Evolutionary conservation across 2,329 filamentous ascomycete species (phyloP).

Genomic region (Paecilomyces niveus): DNA sequence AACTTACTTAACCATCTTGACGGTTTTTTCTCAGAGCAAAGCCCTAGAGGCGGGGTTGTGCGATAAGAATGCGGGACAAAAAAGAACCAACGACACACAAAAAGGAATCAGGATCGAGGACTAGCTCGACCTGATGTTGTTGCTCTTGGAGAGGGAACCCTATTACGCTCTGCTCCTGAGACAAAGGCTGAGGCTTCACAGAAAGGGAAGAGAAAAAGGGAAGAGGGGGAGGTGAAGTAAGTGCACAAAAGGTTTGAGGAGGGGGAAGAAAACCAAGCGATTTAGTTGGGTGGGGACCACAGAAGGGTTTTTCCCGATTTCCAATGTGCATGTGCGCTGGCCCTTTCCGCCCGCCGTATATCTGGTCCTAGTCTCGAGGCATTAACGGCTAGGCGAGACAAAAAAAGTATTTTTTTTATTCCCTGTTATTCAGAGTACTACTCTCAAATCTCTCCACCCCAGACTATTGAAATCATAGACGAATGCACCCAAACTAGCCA

Average conservation of each 20-base stretch:
- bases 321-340: conserved; percentile 17
- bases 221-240: conserved; percentile 9
- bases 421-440: too few relatives aligned
- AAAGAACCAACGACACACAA: conserved; percentile 30
- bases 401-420: too few relatives aligned
- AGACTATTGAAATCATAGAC: too few relatives aligned
- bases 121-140: conserved; percentile 34
- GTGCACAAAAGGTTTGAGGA: conserved; percentile 4
- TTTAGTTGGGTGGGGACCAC: conserved; percentile 9
- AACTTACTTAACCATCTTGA: conserved; percentile 99
- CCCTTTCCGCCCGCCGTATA: not conserved
- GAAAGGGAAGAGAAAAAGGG: conserved; percentile 15
- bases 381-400: too few relatives aligned
- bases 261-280: conserved; percentile 17
- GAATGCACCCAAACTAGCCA: too few relatives aligned
- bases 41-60: conserved; percentile 36
- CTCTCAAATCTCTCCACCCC: too few relatives aligned
- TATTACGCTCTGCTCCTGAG: conserved; percentile 32
- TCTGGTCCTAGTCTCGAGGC: not conserved
- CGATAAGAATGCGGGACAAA: conserved; percentile 14
- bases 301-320: conserved; percentile 23
- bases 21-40: conserved; percentile 50
- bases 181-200: conserved; percentile 18
- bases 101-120: conserved; percentile 34
- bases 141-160: conserved; percentile 20